Evolutionary conservation across 2,329 filamentous ascomycete genomes (phyloP), one percentile per base, ranked within the genome.

Genomic region (Talaromyces sp.): DNA sequence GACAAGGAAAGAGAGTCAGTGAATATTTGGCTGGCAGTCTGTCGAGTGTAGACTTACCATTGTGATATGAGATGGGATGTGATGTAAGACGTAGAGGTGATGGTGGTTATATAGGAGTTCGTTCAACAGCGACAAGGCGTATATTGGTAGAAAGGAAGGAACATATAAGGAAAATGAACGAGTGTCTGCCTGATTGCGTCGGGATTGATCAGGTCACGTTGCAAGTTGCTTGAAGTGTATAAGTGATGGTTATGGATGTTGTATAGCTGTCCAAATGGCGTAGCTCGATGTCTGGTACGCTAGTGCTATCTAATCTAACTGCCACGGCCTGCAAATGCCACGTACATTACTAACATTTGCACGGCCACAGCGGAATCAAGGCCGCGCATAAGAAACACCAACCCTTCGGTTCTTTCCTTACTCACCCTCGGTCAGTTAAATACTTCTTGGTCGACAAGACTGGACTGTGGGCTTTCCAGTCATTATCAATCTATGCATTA

Each of bases 271-370:
- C 31, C 53, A 56, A 7, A 36, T 25, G 31, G 10, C 53, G 13
- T 36, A 56, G 49, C 27, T 53, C 13, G 49, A 27, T 53, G 49
- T 31, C n/a, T 11, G 10, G 53, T n/a, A 15, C 53, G n/a, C 53
- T 56, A 56, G 53, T 38, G 31, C 31, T 56, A 56, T 56, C 53
- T 56, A 56, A 38, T 56, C 53, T 56, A 19, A 53, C 49, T 31
- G 49, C 49, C 49, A 53, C 49, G 49, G 27, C 49, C 31, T 11
- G 31, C 29, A 36, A 56, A 36, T 56, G 53, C 53, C 53, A 38
- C 53, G 29, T 36, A 56, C 10, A 56, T 22, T 56, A 47, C 25
- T n/a, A n/a, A n/a, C n/a, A n/a, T n/a, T n/a, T n/a, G 19, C 43
- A 47, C 43, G 3, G n/a, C n/a, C 43, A 47, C 43, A 11, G 17